Base-by-base conservation (phyloP, 495 filamentous ascomycete genomes). In the Sordaria brevicollis region DNA sequence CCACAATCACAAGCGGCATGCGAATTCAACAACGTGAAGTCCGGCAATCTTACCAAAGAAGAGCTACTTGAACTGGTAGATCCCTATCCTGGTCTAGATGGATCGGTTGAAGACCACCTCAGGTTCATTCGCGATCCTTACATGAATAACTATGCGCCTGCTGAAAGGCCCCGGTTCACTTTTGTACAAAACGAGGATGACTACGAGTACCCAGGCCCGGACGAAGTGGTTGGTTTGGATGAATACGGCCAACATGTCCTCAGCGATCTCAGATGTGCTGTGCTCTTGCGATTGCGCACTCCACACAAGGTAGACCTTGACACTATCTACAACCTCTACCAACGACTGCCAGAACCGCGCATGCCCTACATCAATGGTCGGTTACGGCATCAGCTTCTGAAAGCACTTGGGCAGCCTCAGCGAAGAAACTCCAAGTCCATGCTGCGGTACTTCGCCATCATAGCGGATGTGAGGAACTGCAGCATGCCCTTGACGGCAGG, bases 391-490 rank as follows among this genome's bases (percentile, higher is more conserved):
- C 78, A 78, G 33, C 83, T 97, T n/a, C 80, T 97, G 67, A 85
- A 84, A 25, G 85, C 86, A 67, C 84, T 99, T 36, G 89, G 90
- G 31, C 83, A 85, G 75, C 84, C 88, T 8, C 83, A 89, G 62
- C 79, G 78, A 21, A 88, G 88, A 66, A 79, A 84, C 66, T 79
- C 85, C 54, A 74, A 78, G 38, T 85, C 86, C 3, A 93, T 92
- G 89, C 76, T 95, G 67, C 90, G 92, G 36, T 98, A 93, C 76
- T 87, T 97, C 54, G 87, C 89, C 4, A 81, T 97, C 36, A 81
- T 97, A 17, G 90, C 93, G 67, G 94, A 99, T 76, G 89, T 94
- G 83, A 88, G 92, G 76, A 78, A 82, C 34, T 82, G 86, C 35
- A 83, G 85, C 11, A 85, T 96, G 19, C 84, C 89, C 3, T 75